These are phyloP conservation scores for Phytopythium vexans DNA, from an alignment of 352 stramenopile species.

Conservation along the genomic window DNA sequence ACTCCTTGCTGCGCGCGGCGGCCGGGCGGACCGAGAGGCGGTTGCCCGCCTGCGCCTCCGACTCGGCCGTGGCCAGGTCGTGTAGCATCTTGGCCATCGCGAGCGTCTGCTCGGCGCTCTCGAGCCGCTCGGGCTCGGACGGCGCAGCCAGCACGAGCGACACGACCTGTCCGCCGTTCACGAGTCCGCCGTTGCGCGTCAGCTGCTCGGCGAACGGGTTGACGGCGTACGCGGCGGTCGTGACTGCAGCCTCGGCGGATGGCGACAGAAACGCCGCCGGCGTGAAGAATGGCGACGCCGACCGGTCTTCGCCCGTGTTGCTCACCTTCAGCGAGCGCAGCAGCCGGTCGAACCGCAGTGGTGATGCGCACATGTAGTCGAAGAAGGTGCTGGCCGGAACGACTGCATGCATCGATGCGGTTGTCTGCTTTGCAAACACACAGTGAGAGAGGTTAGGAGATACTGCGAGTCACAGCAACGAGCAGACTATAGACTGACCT, in stretches of 20 bases:
- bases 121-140: constrained; percentile 38
- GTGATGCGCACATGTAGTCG: constrained; percentile 46
- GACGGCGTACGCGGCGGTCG: constrained; percentile 11
- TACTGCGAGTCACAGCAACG: background rate
- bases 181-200: constrained; percentile 39
- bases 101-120: constrained; percentile 67
- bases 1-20: constrained; percentile 47
- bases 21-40: constrained; percentile 54
- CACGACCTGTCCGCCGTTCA: constrained; percentile 39
- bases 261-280: constrained; percentile 7
- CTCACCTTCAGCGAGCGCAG: constrained; percentile 37
- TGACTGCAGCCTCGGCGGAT: constrained; percentile 10
- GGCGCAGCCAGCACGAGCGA: constrained; percentile 31
- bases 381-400: constrained; percentile 47
- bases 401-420: constrained; percentile 15
- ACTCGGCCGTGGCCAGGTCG: constrained; percentile 65
- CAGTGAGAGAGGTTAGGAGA: constrained; percentile 4
- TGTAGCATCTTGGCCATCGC: constrained; percentile 77
- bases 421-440: constrained; percentile 12
- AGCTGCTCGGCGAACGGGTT: constrained; percentile 60
- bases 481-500: constrained; percentile 20
- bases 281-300: constrained; percentile 10
- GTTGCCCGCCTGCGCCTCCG: constrained; percentile 55
- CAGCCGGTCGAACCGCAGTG: constrained; percentile 46
- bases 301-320: constrained; percentile 22